Evolutionary conservation across 768 basidiomycete genomes (phyloP), one percentile per base, ranked within the genome.

Genomic region (Megacollybia marginata): DNA sequence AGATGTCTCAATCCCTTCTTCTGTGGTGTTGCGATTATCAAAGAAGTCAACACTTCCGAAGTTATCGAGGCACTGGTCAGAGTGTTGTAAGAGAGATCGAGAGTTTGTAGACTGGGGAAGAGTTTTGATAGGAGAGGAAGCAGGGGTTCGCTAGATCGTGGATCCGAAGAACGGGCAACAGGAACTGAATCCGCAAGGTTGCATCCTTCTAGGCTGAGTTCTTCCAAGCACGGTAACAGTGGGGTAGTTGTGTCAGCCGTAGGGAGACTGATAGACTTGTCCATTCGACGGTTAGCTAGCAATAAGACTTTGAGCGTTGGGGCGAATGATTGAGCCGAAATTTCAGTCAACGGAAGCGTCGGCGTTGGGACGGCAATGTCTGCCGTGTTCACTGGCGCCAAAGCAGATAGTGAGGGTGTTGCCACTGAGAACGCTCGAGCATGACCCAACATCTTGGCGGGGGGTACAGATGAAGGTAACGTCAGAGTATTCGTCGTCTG

Each of bases 11-110:
- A 69, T 2, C 86, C 87, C 13, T 71, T 69, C 31, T 77, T 71
- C 19, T 62, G 55, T 0, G 67, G 59, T 10, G 72, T 68, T 2
- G 74, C 66, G 43, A 88, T 68, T 28, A 88, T 69, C 9, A 90
- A 66, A 10, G 56, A 51, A 1, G 73, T 65, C 28, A 89, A 62
- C 1, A 68, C 69, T 2, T 75, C 76, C 20, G 69, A 62, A 1
- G 71, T 68, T 12, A 88, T 60, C 4, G 78, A 73, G 0, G 67
- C 65, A 48, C 75, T 76, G 1, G 82, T 82, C 10, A 92, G 63
- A 2, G 65, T 55, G 55, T 92, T 92, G 62, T 85, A 85, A n/a
- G 86, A 85, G 51, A 92, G 65, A 52, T 91, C 82, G 12, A 92
- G 73, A 10, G 75, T 80, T 34, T 70, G 72, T 42, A 92, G 58